Conservation (phyloP, 768 basidiomycete genomes). For the Amanita thiersii region DNA sequence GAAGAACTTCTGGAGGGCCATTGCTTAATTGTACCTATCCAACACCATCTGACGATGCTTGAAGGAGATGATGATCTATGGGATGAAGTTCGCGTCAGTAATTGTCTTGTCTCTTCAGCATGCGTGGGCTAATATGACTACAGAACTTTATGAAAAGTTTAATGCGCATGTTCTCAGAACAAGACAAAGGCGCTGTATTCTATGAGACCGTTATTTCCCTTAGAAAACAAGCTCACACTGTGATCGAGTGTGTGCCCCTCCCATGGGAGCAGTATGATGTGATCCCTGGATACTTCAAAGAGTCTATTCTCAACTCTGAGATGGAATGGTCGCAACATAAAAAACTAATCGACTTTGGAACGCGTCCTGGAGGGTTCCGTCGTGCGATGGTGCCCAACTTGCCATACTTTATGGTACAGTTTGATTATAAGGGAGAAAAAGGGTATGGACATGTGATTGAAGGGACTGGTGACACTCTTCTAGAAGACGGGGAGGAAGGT, state of each 20-base stretch:
- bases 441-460: conserved; percentile 99
- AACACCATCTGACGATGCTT: conserved; percentile 85
- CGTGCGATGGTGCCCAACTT: conserved; percentile 93
- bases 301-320: conserved; percentile 90
- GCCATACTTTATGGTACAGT: conserved; percentile 99
- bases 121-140: neutral
- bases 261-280: conserved; percentile 84
- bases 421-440: conserved; percentile 95
- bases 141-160: conserved; percentile 86
- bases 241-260: conserved; percentile 89
- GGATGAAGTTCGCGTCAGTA: conserved; percentile 89
- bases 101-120: neutral
- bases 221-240: conserved; percentile 85
- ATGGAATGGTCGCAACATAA: conserved; percentile 98
- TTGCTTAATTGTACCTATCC: conserved; percentile 91
- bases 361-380: conserved; percentile 87
- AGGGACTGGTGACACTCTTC: conserved; percentile 62
- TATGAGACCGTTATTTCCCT: conserved; percentile 88
- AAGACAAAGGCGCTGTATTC: conserved; percentile 92
- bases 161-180: conserved; percentile 89
- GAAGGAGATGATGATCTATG: conserved; percentile 97
- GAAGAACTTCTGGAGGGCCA: conserved; percentile 92
- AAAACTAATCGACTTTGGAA: conserved; percentile 90
- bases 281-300: conserved; percentile 93
- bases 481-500: conserved; percentile 47